These are phyloP conservation scores for Phytophthora pluvialis DNA, from an alignment of 352 stramenopile genomes.

Conservation along the genomic window DNA sequence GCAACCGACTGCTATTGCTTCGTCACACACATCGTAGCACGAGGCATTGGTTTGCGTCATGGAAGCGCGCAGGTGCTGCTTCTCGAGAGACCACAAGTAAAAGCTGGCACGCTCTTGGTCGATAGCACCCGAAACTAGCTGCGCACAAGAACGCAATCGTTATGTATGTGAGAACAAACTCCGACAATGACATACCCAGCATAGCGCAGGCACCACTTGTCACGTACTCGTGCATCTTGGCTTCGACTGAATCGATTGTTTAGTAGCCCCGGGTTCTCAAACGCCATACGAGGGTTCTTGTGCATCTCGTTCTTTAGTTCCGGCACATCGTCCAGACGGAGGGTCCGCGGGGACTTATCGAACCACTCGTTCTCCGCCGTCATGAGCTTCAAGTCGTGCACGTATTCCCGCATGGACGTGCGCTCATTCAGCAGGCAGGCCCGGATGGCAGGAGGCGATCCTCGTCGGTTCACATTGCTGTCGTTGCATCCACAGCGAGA, in stretches of 20 bases:
- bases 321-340: slow-evolving; percentile 55
- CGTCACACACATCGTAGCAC: slow-evolving; percentile 84
- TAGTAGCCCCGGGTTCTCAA: slow-evolving; percentile 72
- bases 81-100: slow-evolving; percentile 87
- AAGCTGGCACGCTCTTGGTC: slow-evolving; percentile 79
- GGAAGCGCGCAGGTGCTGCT: slow-evolving; percentile 63
- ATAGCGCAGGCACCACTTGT: slow-evolving; percentile 1
- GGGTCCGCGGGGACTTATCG: slow-evolving; percentile 41
- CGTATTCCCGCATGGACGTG: slow-evolving; percentile 88
- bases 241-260: slow-evolving; percentile 69
- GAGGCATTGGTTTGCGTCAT: slow-evolving; percentile 72
- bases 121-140: slow-evolving; percentile 81
- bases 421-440: slow-evolving; percentile 84
- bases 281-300: slow-evolving; percentile 52
- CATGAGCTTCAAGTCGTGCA: slow-evolving; percentile 84
- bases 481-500: slow-evolving; percentile 5
- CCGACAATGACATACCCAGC: background rate
- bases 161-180: slow-evolving; percentile 5
- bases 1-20: slow-evolving; percentile 80
- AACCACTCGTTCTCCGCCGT: slow-evolving; percentile 77
- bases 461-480: slow-evolving; percentile 89
- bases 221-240: slow-evolving; percentile 67
- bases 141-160: slow-evolving; percentile 9
- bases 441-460: slow-evolving; percentile 83
- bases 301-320: slow-evolving; percentile 68